Conservation (phyloP, 495 filamentous ascomycete genomes). For the Tirmania nivea region DNA sequence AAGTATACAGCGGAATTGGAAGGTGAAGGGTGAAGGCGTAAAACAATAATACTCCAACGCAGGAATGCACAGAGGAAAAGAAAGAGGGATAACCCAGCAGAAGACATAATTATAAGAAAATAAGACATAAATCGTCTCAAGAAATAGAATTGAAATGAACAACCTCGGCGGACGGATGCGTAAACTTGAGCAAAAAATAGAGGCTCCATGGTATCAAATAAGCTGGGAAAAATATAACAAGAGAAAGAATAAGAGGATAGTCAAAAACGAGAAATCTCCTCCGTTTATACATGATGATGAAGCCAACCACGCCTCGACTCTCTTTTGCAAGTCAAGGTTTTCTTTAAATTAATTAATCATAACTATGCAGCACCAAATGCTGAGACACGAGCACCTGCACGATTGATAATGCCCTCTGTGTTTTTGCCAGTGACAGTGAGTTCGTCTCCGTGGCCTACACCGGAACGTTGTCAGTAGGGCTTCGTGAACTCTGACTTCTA, state of each 20-base stretch:
- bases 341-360: neutral
- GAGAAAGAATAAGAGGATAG: neutral
- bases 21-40: too few relatives aligned
- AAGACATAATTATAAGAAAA: neutral
- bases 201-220: neutral
- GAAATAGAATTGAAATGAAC: neutral
- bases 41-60: neutral
- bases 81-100: neutral
- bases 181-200: neutral
- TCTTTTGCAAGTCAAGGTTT: too few relatives aligned
- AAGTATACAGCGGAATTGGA: too few relatives aligned
- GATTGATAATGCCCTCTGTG: slow-evolving; percentile 19
- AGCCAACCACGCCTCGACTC: too few relatives aligned
- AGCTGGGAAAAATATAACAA: neutral
- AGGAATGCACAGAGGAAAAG: neutral
- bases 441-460: slow-evolving; percentile 17
- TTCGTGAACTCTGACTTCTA: neutral
- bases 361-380: slow-evolving; percentile 16
- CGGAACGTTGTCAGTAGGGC: slow-evolving; percentile 1
- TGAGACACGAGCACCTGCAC: slow-evolving; percentile 18
- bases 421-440: slow-evolving; percentile 27
- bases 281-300: too few relatives aligned
- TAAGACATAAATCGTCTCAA: neutral
- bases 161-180: neutral
- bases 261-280: neutral